Evolutionary conservation across 129 eudicot genomes (phyloP).

Genomic region (Daucus carota): DH1_v3.0 NC_030382.2:46377001-46377500

Average conservation of each 20-base stretch:
- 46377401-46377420: not conserved
- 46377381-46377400: not conserved
- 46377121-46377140: slow-evolving; percentile 38
- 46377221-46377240: slow-evolving; percentile 89
- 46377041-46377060: slow-evolving; percentile 63
- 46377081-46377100: slow-evolving; percentile 91
- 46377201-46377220: too few relatives aligned
- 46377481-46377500: slow-evolving; percentile 84
- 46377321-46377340: slow-evolving; percentile 74
- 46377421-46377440: not conserved
- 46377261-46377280: slow-evolving; percentile 71
- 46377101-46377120: slow-evolving; percentile 62
- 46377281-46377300: slow-evolving; percentile 64
- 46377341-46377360: slow-evolving; percentile 40
- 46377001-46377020: slow-evolving; percentile 94
- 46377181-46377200: too few relatives aligned
- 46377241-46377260: slow-evolving; percentile 80
- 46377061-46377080: slow-evolving; percentile 57
- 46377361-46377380: not conserved
- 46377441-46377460: not conserved
- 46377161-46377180: not conserved
- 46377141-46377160: not conserved
- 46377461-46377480: slow-evolving; percentile 50
- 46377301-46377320: slow-evolving; percentile 61
- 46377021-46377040: slow-evolving; percentile 84